Evolutionary conservation across 306 rosid genomes (phyloP).

Genomic region (Parietaria judaica): DNA sequence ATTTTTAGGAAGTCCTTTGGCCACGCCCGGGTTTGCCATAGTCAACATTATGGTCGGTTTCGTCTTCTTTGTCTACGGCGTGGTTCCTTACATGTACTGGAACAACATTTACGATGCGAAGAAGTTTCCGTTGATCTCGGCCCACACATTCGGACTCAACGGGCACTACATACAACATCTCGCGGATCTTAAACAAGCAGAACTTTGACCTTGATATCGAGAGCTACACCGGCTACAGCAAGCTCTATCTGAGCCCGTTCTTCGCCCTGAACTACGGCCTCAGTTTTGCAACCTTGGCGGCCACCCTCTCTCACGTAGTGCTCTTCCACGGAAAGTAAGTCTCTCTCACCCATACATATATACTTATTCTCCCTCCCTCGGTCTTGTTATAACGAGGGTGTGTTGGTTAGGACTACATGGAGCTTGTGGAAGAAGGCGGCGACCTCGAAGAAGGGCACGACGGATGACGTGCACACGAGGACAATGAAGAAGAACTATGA

Average conservation of each 20-base stretch:
- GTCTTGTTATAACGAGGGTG: not conserved
- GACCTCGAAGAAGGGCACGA: slow-evolving; percentile 10
- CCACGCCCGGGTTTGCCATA: slow-evolving; percentile 60
- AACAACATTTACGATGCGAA: slow-evolving; percentile 47
- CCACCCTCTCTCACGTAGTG: slow-evolving; percentile 63
- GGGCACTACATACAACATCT: slow-evolving; percentile 43
- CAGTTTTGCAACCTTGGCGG: slow-evolving; percentile 61
- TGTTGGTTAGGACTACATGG: slow-evolving; percentile 19
- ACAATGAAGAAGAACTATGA: not conserved
- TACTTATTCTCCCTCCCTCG: not conserved
- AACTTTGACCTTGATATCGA: slow-evolving; percentile 37
- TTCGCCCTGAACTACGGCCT: slow-evolving; percentile 65
- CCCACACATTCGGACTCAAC: slow-evolving; percentile 55
- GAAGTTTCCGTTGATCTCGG: slow-evolving; percentile 57
- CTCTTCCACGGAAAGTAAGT: slow-evolving; percentile 84
- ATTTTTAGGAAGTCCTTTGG: slow-evolving; percentile 63
- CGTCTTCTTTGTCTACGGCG: slow-evolving; percentile 25
- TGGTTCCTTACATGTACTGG: slow-evolving; percentile 63
- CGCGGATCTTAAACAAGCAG: slow-evolving; percentile 30
- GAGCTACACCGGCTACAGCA: slow-evolving; percentile 53
- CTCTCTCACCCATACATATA: not conserved
- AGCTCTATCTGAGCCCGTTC: slow-evolving; percentile 51
- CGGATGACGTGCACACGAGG: slow-evolving; percentile 64
- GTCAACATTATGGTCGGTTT: slow-evolving; percentile 48
- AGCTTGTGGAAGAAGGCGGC: slow-evolving; percentile 49